Conservation (phyloP, 257 asterid species). For the Rauvolfia tetraphylla region DNA sequence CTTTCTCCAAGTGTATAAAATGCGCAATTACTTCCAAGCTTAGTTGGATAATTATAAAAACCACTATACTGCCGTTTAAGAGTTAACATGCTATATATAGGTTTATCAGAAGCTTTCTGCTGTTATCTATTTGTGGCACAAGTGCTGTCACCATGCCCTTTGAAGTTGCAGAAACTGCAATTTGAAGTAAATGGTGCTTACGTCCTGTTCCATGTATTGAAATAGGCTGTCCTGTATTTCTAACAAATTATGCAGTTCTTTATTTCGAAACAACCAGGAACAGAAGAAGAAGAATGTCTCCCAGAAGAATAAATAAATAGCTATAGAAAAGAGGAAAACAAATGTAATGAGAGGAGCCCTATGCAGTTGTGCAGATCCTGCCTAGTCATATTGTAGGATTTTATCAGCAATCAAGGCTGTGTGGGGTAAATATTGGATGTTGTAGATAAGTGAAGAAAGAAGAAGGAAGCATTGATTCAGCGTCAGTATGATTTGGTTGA, state of each 20-base stretch:
- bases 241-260: neutral
- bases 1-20: neutral
- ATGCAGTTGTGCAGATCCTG: neutral
- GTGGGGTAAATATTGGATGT: neutral
- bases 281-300: neutral
- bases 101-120: neutral
- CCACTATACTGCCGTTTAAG: neutral
- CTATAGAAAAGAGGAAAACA: neutral
- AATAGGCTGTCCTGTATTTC: neutral
- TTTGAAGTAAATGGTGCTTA: neutral
- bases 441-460: neutral
- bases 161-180: neutral
- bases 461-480: neutral
- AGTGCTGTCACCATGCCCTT: neutral
- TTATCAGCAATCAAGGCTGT: neutral
- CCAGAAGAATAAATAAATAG: neutral
- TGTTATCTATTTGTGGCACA: neutral
- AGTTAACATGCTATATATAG: neutral
- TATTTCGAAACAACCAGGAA: neutral
- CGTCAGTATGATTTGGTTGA: neutral
- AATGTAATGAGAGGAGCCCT: neutral
- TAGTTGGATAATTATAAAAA: neutral
- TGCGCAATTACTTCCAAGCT: neutral
- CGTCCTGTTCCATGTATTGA: neutral
- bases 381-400: neutral